These are phyloP conservation scores for Brettanomyces anomalus DNA, from an alignment of 805 yeast genomes.

Conservation along the genomic window DNA sequence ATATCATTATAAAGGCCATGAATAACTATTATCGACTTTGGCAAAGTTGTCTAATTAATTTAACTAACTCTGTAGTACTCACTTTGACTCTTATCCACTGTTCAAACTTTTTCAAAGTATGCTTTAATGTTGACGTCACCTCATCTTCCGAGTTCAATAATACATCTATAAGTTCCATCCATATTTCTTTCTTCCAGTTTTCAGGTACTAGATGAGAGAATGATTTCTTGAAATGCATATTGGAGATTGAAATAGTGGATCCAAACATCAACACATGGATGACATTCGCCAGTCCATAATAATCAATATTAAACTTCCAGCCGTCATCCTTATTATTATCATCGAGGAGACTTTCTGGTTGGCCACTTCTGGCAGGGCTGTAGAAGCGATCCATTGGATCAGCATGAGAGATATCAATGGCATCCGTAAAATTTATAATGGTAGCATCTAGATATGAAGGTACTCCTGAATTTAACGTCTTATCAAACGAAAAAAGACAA, in stretches of 20 bases:
- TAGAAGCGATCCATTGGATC: slow-evolving; percentile 30
- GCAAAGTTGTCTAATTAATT: no score
- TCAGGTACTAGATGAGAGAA: not conserved
- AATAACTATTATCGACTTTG: no score
- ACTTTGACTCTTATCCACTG: not conserved
- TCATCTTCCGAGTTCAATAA: slow-evolving; percentile 48
- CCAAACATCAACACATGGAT: slow-evolving; percentile 72
- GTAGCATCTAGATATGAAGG: slow-evolving; percentile 14
- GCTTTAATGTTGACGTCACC: no score
- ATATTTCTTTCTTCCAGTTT: slow-evolving; percentile 33
- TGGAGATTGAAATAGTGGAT: slow-evolving; percentile 36
- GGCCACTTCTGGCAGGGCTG: no score
- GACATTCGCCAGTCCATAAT: slow-evolving; percentile 71
- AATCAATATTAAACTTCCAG: slow-evolving; percentile 79
- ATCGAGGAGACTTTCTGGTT: slow-evolving; percentile 55
- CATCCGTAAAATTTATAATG: slow-evolving; percentile 75
- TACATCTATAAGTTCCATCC: slow-evolving; percentile 58
- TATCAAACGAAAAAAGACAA: slow-evolving; percentile 57
- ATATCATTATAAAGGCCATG: no score
- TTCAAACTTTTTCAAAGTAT: slow-evolving; percentile 2
- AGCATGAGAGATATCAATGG: slow-evolving; percentile 57
- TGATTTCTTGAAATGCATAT: slow-evolving; percentile 6
- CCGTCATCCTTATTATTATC: slow-evolving; percentile 42
- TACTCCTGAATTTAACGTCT: slow-evolving; percentile 11
- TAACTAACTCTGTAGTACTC: no score